These are phyloP conservation scores for Cladosporium sp. DNA, from an alignment of 2,329 filamentous ascomycete genomes.

Conservation along the genomic window DNA sequence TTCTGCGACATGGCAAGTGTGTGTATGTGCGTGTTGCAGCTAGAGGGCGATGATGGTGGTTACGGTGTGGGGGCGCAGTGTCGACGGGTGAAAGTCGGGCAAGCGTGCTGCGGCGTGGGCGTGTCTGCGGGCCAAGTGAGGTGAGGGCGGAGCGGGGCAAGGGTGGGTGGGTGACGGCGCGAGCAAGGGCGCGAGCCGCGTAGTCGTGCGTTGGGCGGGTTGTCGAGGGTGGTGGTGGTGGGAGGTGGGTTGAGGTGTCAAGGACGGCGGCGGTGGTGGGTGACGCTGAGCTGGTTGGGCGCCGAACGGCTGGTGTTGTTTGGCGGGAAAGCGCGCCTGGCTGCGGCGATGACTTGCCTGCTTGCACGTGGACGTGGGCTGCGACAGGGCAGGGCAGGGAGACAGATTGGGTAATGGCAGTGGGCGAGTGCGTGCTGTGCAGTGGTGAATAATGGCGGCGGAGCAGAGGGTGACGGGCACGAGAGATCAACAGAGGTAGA, in stretches of 20 bases:
- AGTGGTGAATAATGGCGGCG: neutral
- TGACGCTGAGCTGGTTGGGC: slow-evolving; percentile 7
- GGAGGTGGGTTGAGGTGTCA: neutral
- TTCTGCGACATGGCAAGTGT: slow-evolving; percentile 71
- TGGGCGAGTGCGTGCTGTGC: neutral
- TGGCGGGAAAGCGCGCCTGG: slow-evolving; percentile 8
- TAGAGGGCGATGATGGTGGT: neutral
- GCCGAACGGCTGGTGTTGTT: slow-evolving; percentile 10
- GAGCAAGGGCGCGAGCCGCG: neutral
- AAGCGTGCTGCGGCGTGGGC: neutral
- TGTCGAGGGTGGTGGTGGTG: neutral
- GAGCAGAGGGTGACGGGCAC: slow-evolving; percentile 64
- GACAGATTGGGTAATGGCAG: neutral
- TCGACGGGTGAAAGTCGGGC: slow-evolving; percentile 7
- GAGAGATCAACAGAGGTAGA: slow-evolving; percentile 68
- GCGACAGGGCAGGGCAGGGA: too few relatives aligned
- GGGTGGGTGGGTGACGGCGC: slow-evolving; percentile 11
- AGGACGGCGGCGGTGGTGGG: neutral
- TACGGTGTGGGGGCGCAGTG: neutral
- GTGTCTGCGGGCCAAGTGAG: neutral
- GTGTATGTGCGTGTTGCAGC: neutral
- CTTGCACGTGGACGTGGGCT: neutral
- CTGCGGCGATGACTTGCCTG: neutral
- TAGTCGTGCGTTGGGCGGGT: neutral
- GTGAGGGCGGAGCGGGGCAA: slow-evolving; percentile 18